Evolutionary conservation across 2,329 filamentous ascomycete species (phyloP), one percentile per base, ranked within the genome.

Genomic region (Aspergillus costaricaensis): DNA sequence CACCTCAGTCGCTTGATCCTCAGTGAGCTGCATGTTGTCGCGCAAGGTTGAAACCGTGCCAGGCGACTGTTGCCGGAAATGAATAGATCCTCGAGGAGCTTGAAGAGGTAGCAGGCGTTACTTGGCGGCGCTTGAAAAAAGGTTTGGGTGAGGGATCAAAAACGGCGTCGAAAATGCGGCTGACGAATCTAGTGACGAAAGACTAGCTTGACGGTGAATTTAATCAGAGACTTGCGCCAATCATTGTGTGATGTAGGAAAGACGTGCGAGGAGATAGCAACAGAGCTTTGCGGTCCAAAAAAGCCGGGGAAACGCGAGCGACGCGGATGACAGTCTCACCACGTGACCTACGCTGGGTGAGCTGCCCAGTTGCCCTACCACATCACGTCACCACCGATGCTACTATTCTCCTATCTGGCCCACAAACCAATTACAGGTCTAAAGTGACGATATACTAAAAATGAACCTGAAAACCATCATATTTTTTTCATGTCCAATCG

Each of bases 1-100:
- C 67, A 88, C 80, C 41, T 79, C 76, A 15, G 73, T 74, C 17
- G 80, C 78, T 65, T 87, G 80, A 21, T 76, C 77, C 17, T 86
- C 84, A 47, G 80, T 78, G 60, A 87, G 79, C 64, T 82, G 76
- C 85, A 87, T 87, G 32, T 5, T 66, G 57, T 19, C 19, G 23
- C 49, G 32, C 17, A 30, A 27, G 27, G 51, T 27, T 8, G 32
- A 5, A n/a, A 32, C 25, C 21, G 17, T 19, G 12, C 8, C 25
- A 30, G 19, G 25, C 47, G 36, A 50, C 54, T 19, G 30, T 39
- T 48, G 39, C n/a, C 52, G 55, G 38, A 53, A 44, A 59, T 44
- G 61, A 50, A 14, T 21, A 23, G 23, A 21, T 3, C 32, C 41
- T 56, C 39, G 19, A 48, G 21, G 36, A 27, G n/a, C 53, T 52